phyloP scores from a whole-genome alignment of 2,329 filamentous ascomycete species.

The Fusarium foetens region DNA sequence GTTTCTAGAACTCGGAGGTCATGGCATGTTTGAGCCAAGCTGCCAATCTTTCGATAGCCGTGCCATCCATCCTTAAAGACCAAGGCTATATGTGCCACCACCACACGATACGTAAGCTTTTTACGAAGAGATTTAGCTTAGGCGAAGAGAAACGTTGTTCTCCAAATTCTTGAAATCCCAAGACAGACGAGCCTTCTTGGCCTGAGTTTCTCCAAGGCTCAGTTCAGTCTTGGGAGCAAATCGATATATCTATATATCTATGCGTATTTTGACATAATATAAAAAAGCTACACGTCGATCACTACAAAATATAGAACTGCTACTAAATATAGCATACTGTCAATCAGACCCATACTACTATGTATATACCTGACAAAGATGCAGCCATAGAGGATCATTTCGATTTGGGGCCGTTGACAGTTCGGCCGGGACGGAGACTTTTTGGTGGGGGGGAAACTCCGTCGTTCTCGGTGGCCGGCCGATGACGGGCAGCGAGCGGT shows the following conservation, averaged over 20 bases:
- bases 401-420: background rate
- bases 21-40: conserved; percentile 3
- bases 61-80: background rate
- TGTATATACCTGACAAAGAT: background rate
- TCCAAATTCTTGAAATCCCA: background rate
- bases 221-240: background rate
- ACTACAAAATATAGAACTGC: background rate
- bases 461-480: conserved; percentile 30
- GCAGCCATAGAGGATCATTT: conserved; percentile 1
- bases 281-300: background rate
- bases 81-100: background rate
- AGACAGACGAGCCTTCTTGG: background rate
- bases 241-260: background rate
- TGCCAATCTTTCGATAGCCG: background rate
- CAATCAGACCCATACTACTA: too few relatives aligned
- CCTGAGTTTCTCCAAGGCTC: background rate
- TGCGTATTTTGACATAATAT: background rate
- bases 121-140: background rate
- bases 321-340: background rate
- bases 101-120: background rate
- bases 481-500: conserved; percentile 27
- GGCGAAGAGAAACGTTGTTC: background rate
- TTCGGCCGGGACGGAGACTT: conserved; percentile 8
- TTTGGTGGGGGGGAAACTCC: conserved; percentile 19
- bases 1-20: background rate